Percentiles rank a stretch among this genome's conserved stretches.
Conservation (phyloP, 2,329 filamentous ascomycete species). For the Fusarium sp. region DNA sequence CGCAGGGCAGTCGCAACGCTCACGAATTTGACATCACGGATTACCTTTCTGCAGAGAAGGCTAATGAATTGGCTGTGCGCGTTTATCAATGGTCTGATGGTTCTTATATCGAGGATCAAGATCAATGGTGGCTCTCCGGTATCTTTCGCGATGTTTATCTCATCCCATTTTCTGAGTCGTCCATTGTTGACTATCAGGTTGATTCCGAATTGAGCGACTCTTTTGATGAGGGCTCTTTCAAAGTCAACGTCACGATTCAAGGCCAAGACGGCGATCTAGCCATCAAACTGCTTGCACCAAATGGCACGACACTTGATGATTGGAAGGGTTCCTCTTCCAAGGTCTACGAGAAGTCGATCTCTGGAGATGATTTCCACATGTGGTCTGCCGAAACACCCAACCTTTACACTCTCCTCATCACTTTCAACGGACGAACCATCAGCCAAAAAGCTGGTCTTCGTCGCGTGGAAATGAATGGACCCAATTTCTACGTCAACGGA, state of each 20-base stretch:
- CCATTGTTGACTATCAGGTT: conserved; percentile 55
- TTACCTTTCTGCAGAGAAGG: conserved; percentile 55
- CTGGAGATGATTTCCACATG: conserved; percentile 63
- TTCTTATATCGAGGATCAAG: conserved; percentile 77
- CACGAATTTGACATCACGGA: conserved; percentile 77
- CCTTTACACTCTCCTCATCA: conserved; percentile 64
- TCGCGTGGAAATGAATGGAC: conserved; percentile 68
- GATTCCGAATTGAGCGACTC: conserved; percentile 67
- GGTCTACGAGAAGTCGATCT: conserved; percentile 56
- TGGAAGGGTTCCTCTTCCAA: conserved; percentile 39
- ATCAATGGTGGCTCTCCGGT: conserved; percentile 71
- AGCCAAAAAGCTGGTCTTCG: conserved; percentile 72
- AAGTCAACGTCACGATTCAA: conserved; percentile 60
- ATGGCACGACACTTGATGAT: conserved; percentile 46
- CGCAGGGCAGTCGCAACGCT: conserved; percentile 77
- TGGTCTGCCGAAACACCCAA: conserved; percentile 78
- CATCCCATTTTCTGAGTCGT: conserved; percentile 66
- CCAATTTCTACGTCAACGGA: conserved; percentile 73
- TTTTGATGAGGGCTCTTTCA: conserved; percentile 63
- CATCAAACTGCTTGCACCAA: conserved; percentile 52
- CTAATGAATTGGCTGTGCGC: conserved; percentile 71
- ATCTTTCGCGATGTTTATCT: conserved; percentile 78
- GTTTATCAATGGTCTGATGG: conserved; percentile 81
- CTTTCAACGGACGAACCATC: conserved; percentile 52
- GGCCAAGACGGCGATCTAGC: conserved; percentile 56